These are phyloP conservation scores for Nasturtium officinale DNA, from an alignment of 345 rosid species.

Conservation along the genomic window DNA sequence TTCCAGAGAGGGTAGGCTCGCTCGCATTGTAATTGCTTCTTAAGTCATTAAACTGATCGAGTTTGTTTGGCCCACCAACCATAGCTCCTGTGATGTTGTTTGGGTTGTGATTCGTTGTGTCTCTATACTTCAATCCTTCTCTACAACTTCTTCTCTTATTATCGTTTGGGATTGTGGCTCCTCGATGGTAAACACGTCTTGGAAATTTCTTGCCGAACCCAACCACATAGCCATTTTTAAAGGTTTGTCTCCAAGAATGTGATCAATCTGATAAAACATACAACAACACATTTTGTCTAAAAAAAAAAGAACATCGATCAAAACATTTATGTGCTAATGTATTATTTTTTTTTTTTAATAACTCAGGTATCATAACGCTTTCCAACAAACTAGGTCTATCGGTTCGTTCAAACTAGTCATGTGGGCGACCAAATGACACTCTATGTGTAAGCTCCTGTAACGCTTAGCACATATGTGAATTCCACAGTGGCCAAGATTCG, in stretches of 20 bases:
- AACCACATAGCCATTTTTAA: constrained; percentile 79
- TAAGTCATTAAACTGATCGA: constrained; percentile 66
- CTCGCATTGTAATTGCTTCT: constrained; percentile 59
- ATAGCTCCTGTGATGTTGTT: constrained; percentile 81
- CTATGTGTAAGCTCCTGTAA: too few species aligned
- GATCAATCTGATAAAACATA: constrained; percentile 51
- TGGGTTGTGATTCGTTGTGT: constrained; percentile 61
- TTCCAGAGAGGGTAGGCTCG: constrained; percentile 82
- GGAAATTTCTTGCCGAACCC: constrained; percentile 78
- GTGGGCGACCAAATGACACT: too few species aligned
- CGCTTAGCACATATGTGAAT: too few species aligned
- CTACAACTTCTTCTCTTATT: constrained; percentile 64
- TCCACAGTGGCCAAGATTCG: too few species aligned
- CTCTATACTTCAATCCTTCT: constrained; percentile 69
- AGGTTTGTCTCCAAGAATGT: constrained; percentile 86
- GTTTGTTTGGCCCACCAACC: constrained; percentile 81
- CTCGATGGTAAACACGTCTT: constrained; percentile 76
- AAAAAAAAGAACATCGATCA: too few species aligned
- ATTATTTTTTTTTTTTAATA: too few species aligned
- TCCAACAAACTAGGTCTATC: too few species aligned
- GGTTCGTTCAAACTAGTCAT: too few species aligned
- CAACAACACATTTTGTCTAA: too few species aligned
- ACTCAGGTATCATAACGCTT: too few species aligned
- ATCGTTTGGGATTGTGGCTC: constrained; percentile 70
- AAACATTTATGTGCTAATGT: too few species aligned